Conservation (phyloP, 2,329 filamentous ascomycete species). For the Neurospora sp. region DNA sequence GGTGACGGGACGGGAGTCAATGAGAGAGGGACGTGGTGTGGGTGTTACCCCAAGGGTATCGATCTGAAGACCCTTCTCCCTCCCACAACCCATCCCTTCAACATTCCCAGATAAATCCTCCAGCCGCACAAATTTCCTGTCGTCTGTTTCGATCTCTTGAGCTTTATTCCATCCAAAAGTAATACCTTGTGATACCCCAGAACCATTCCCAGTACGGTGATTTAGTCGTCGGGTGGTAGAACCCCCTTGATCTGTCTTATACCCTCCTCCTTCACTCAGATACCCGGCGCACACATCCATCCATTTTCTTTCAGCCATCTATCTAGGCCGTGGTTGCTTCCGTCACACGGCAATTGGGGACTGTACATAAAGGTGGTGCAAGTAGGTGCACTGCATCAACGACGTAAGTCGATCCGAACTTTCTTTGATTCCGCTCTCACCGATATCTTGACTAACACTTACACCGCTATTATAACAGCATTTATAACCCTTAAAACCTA, state of each 20-base stretch:
- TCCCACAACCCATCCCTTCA: not conserved
- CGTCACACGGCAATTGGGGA: not conserved
- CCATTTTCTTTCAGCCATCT: not conserved
- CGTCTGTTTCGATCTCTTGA: not conserved
- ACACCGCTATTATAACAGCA: not conserved
- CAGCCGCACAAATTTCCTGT: not conserved
- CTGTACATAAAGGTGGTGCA: not conserved
- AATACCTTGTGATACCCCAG: not conserved
- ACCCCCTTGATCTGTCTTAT: not conserved
- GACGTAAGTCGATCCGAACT: not conserved
- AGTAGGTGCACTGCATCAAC: not conserved
- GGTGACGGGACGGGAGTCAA: not conserved
- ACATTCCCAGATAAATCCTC: not conserved
- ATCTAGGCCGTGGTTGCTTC: not conserved
- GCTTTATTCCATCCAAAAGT: not conserved
- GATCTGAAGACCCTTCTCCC: not conserved
- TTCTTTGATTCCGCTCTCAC: not conserved
- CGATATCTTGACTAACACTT: not conserved
- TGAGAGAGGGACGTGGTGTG: not conserved
- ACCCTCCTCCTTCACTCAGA: not conserved
- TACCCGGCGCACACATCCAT: not conserved
- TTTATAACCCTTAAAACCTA: not conserved
- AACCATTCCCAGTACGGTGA: not conserved
- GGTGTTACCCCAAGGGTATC: not conserved
- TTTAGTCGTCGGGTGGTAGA: not conserved